Conservation (phyloP, 257 asterid species). For the Primulina eburnea region DNA sequence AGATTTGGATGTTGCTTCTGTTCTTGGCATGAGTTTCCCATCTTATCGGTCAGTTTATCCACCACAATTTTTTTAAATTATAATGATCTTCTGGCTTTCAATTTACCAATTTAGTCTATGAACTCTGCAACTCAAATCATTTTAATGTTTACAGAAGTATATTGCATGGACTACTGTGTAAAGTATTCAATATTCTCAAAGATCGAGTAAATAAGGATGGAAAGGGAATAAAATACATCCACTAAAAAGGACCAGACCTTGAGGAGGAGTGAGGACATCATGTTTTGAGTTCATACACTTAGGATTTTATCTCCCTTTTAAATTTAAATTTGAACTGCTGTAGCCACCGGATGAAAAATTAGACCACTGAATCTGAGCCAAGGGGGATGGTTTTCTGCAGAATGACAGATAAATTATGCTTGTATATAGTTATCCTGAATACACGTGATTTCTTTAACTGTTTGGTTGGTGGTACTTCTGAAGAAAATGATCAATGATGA, state of each 20-base stretch:
- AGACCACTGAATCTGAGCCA: background rate
- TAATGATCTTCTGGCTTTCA: background rate
- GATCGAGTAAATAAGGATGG: background rate
- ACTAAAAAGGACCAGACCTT: background rate
- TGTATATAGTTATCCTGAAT: slow-evolving; percentile 3
- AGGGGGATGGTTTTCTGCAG: background rate
- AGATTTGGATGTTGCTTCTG: slow-evolving; percentile 86
- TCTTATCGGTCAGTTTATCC: slow-evolving; percentile 72
- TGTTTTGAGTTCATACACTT: background rate
- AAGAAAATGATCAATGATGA: slow-evolving; percentile 10
- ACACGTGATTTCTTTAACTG: slow-evolving; percentile 1
- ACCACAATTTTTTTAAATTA: slow-evolving; percentile 1
- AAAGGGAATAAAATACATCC: background rate
- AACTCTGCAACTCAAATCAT: background rate
- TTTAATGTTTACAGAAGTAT: background rate
- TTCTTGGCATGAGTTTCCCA: slow-evolving; percentile 98
- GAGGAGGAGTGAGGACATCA: background rate
- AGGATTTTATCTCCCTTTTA: background rate
- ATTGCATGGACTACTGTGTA: background rate
- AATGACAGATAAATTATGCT: slow-evolving; percentile 4
- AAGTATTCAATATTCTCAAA: slow-evolving; percentile 2
- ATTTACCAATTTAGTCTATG: background rate
- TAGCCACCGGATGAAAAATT: slow-evolving; percentile 8
- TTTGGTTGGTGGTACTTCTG: background rate
- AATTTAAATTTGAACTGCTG: background rate